Conservation (phyloP, 208 protist genomes). For the Trypanosoma scelopori region DNA sequence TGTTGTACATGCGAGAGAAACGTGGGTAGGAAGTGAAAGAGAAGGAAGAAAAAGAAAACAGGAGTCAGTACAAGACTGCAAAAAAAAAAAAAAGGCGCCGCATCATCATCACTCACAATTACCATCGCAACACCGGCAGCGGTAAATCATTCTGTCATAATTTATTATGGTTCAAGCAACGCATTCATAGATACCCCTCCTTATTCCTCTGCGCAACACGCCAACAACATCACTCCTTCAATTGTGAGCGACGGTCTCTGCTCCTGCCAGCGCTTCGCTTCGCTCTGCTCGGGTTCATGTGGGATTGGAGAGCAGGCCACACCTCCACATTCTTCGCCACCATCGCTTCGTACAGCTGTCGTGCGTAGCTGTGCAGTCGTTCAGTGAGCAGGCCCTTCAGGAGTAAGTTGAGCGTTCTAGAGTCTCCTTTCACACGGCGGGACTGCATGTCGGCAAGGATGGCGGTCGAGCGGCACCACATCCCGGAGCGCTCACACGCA, state of each 20-base stretch:
- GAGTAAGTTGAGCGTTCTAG: conserved; percentile 77
- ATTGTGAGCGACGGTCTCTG: too few species aligned
- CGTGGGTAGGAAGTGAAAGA: conserved; percentile 1
- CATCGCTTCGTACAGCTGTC: conserved; percentile 79
- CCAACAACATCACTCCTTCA: too few species aligned
- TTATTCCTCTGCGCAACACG: too few species aligned
- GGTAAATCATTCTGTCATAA: too few species aligned
- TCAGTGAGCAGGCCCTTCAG: conserved; percentile 80
- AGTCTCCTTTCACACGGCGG: conserved; percentile 62
- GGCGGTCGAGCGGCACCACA: conserved; percentile 59
- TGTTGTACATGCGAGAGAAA: too few species aligned
- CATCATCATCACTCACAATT: too few species aligned
- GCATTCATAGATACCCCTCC: too few species aligned
- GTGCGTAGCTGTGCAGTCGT: conserved; percentile 59
- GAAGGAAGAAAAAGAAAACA: conserved; percentile 4
- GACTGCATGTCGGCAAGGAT: conserved; percentile 82
- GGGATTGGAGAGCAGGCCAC: conserved; percentile 67
- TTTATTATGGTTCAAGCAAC: too few species aligned
- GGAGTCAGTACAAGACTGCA: background rate
- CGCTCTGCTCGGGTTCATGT: conserved; percentile 25
- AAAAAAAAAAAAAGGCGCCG: too few species aligned
- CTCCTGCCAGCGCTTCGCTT: background rate
- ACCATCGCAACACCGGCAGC: too few species aligned
- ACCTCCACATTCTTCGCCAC: conserved; percentile 66
- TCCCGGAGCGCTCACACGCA: conserved; percentile 69